Conservation (phyloP, 192 early-diverging fungal species). For the Dimargaris verticillata region DNA sequence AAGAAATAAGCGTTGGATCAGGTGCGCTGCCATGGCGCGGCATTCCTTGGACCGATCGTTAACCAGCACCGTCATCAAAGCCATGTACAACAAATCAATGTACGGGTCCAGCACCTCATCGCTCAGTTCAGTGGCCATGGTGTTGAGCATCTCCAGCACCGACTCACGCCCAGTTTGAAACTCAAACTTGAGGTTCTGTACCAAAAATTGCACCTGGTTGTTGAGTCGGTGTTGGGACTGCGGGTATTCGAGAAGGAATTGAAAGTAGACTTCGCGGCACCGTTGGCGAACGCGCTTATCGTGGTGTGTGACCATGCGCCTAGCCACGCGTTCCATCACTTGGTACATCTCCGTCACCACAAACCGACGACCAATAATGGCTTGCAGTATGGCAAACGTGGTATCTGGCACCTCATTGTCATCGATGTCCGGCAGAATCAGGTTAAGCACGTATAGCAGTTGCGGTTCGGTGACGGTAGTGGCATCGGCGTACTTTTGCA, state of each 20-base stretch:
- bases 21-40: constrained; percentile 62
- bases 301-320: constrained; percentile 81
- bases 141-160: constrained; percentile 72
- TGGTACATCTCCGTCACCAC: constrained; percentile 84
- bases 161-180: constrained; percentile 86
- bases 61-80: constrained; percentile 64
- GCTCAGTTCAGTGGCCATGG: constrained; percentile 60
- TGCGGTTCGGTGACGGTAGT: constrained; percentile 51
- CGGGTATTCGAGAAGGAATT: constrained; percentile 93
- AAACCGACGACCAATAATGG: constrained; percentile 71
- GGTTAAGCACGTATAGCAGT: constrained; percentile 56
- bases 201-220: constrained; percentile 74
- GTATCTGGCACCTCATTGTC: constrained; percentile 70
- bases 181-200: constrained; percentile 80
- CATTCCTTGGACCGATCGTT: constrained; percentile 91
- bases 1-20: constrained; percentile 46
- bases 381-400: constrained; percentile 70
- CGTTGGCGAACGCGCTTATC: constrained; percentile 57
- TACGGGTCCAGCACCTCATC: constrained; percentile 60
- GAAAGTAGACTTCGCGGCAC: constrained; percentile 64
- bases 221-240: constrained; percentile 62
- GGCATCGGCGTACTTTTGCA: constrained; percentile 54
- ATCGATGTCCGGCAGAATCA: constrained; percentile 79
- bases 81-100: constrained; percentile 69
- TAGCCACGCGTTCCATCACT: constrained; percentile 64